Base-by-base conservation (phyloP, 2,329 filamentous ascomycete genomes). In the Colletotrichum gloeosporioides region DNA sequence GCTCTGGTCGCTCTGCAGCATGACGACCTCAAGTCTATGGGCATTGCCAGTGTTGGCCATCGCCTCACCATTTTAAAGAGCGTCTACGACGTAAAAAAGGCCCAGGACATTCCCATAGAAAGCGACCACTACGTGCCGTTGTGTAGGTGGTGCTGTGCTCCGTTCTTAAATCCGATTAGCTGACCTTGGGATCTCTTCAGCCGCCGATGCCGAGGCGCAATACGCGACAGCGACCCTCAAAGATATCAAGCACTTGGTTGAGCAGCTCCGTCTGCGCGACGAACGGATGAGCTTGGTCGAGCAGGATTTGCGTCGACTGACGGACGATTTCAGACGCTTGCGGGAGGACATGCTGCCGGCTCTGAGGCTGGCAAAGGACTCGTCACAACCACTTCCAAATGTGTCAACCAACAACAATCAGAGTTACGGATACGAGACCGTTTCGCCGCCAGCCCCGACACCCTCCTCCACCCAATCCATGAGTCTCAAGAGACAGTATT, bases 1-100 rank as follows among this genome's bases (percentile, higher is more conserved):
- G 96, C 95, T 69, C 88, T 99, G 78, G 92, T 98, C 73, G 95
- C 95, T 55, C 88, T 99, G 78, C 94, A 95, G 78, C 97, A 99
- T 83, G 95, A 98, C 73, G 96, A 99, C 83, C 88, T 99, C 80
- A 98, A 98, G 86, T 95, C 98, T 83, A 96, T 99, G 93, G 96
- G 96, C 64, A 95, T 99, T 78, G 89, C 90, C 78, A 99, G 96
- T 86, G 95, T 98, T 64, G 97, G 97, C 55, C 97, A 99, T 87
- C 93, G 97, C 76, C 89, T 99, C 81, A 98, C 96, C 27, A 98
- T 99, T 74, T 90, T 99, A 75, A 99, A 98, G 87, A 96, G 93
- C 81, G 96, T 99, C 71, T 99, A 98, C 86, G 96, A 99, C 82
- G 93, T 97, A 82, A 99, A 99, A 87, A 94, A 96, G 84, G 95